A percentile compares a stretch with the other conserved stretches of the same genome.
Conservation (phyloP, 2,329 filamentous ascomycete genomes). For the Neofusicoccum umdonicola region DNA sequence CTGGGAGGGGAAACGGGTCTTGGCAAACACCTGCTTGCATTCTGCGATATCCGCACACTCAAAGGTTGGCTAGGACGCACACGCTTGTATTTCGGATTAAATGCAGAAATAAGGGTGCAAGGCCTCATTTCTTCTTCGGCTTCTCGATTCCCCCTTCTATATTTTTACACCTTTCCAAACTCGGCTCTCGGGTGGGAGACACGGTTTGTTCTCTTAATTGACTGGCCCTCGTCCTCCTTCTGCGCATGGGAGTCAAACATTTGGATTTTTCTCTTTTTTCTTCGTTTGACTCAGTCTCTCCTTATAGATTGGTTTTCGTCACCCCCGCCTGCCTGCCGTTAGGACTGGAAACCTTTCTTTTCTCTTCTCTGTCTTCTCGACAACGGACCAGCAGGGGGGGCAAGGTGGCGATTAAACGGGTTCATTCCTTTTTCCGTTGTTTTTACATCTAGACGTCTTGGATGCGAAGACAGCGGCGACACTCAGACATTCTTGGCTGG, state of each 20-base stretch:
- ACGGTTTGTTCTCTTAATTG: slow-evolving; percentile 1
- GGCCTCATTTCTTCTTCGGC: slow-evolving; percentile 12
- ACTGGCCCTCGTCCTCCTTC: slow-evolving; percentile 10
- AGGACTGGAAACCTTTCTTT: slow-evolving; percentile 4
- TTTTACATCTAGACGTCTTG: slow-evolving; percentile 8
- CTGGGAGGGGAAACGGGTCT: slow-evolving; percentile 7
- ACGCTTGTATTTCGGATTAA: slow-evolving; percentile 14
- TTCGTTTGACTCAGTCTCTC: slow-evolving; percentile 8
- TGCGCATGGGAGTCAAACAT: slow-evolving; percentile 3
- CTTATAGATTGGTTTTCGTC: slow-evolving; percentile 5
- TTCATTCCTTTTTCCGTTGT: slow-evolving; percentile 10
- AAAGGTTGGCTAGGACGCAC: slow-evolving; percentile 12
- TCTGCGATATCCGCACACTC: slow-evolving; percentile 12
- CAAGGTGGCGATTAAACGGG: not conserved
- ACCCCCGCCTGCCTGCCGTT: not conserved
- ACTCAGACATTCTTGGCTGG: slow-evolving; percentile 7
- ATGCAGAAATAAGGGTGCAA: slow-evolving; percentile 14
- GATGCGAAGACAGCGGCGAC: slow-evolving; percentile 7
- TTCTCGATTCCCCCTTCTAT: not conserved
- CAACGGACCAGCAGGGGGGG: not conserved
- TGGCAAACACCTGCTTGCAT: slow-evolving; percentile 13
- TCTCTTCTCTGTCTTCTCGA: not conserved
- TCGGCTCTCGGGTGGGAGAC: not conserved
- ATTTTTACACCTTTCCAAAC: not conserved
- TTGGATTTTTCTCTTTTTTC: not conserved